Base-by-base conservation (phyloP, 1,284 basidiomycete species). In the Phylloboletellus chloephorus region DNA sequence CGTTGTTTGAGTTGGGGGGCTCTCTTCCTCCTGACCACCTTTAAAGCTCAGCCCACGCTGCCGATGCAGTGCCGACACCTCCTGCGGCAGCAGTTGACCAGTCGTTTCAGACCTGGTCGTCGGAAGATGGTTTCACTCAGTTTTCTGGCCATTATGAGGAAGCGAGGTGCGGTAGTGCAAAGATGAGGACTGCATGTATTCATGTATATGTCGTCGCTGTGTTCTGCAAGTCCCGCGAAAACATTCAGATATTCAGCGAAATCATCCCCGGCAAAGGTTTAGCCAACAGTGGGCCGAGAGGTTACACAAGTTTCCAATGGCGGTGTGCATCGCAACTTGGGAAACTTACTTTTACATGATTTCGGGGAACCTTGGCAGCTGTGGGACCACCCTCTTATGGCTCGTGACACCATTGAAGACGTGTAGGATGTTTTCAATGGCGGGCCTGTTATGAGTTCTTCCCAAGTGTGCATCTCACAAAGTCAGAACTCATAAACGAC, bases 371-470 rank as follows among this genome's bases (percentile, higher is more conserved):
- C 6, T n/a, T 37, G 25, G 7, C 20, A 56, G 47, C 3, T 51
- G 55, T 53, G 36, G 41, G 52, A 41, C 7, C 10, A 13, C 12
- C 13, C 4, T 25, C 2, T 12, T 22, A 37, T 35, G n/a, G 4
- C 4, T 22, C 23, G 16, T 41, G 21, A 47, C 31, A 21, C 9
- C 11, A 1, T 21, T 30, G 23, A 41, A 56, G 55, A 53, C 3
- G 38, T 39, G 2, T 56, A 51, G 55, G 55, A 57, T 31, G 51
- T 56, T 23, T 7, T 58, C 15, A 51, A 56, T 22, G 55, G 53
- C 46, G 8, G 3, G 51, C 31, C 15, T 11, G 16, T n/a, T n/a
- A 11, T 13, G 9, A 30, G 9, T 9, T n/a, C n/a, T 29, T 29
- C 5, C 11, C 15, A 26, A n/a, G 4, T 13, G 4, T 13, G n/a